A percentile compares a stretch with the other conserved stretches of the same genome.
phyloP scores from a whole-genome alignment of 1,139 yeast species.

The Yamadazyma membranifaciens region DNA sequence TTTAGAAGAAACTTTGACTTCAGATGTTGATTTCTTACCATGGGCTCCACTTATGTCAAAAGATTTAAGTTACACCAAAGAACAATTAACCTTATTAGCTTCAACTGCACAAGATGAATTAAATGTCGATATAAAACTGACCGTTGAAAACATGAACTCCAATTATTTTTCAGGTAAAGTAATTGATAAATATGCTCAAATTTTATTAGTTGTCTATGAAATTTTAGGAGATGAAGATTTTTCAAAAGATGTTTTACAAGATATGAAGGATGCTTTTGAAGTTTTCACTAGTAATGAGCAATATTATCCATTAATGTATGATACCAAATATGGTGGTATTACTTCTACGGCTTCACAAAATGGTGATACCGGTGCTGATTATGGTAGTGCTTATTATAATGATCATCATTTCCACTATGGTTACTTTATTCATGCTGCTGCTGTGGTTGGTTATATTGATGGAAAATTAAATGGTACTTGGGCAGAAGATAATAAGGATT shows the following conservation, averaged over 20 bases:
- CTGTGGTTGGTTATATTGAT: slow-evolving; percentile 68
- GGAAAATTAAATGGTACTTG: slow-evolving; percentile 59
- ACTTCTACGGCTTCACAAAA: slow-evolving; percentile 60
- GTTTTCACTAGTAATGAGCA: slow-evolving; percentile 51
- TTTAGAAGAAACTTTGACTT: slow-evolving; percentile 51
- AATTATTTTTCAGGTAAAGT: slow-evolving; percentile 70
- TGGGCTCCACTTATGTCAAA: slow-evolving; percentile 39
- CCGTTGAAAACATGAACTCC: slow-evolving; percentile 48
- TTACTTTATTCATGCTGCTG: slow-evolving; percentile 75
- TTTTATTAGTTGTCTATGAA: slow-evolving; percentile 61
- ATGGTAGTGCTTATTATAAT: slow-evolving; percentile 68
- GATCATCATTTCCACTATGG: slow-evolving; percentile 87
- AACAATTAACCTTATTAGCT: slow-evolving; percentile 53
- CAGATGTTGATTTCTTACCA: slow-evolving; percentile 59
- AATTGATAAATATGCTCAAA: slow-evolving; percentile 73
- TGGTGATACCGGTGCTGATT: slow-evolving; percentile 44
- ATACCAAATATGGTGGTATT: slow-evolving; percentile 64
- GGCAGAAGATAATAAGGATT: slow-evolving; percentile 55
- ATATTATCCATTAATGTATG: slow-evolving; percentile 63
- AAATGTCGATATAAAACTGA: slow-evolving; percentile 51
- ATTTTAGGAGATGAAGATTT: slow-evolving; percentile 54
- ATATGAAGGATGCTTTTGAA: slow-evolving; percentile 53
- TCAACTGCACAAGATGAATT: slow-evolving; percentile 57
- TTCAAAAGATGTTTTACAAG: slow-evolving; percentile 45
- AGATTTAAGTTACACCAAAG: slow-evolving; percentile 45